phyloP scores from a whole-genome alignment of 2,329 filamentous ascomycete genomes.

The Arthroderma sp. region DNA sequence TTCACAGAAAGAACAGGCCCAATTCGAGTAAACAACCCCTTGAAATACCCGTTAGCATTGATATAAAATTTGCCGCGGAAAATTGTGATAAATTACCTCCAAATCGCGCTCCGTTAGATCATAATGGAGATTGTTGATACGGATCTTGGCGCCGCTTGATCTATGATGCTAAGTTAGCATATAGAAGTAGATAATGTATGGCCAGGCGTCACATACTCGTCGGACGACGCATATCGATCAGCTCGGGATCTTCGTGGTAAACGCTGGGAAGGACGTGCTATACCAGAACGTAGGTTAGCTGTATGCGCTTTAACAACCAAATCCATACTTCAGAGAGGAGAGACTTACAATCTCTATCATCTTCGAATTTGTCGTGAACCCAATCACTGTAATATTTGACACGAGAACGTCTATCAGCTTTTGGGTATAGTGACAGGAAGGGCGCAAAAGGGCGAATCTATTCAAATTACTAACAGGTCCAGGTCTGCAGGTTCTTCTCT shows the following conservation, averaged over 20 bases:
- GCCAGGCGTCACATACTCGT: neutral
- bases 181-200: neutral
- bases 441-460: neutral
- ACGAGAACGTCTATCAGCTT: neutral
- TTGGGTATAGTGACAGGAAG: neutral
- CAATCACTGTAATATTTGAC: slow-evolving; percentile 51
- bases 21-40: slow-evolving; percentile 73
- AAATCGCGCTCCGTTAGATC: slow-evolving; percentile 77
- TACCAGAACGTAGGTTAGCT: too few species aligned
- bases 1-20: slow-evolving; percentile 57
- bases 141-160: slow-evolving; percentile 52
- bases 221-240: slow-evolving; percentile 21
- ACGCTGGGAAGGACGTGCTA: slow-evolving; percentile 32
- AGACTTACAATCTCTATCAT: slow-evolving; percentile 44
- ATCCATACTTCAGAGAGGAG: slow-evolving; percentile 10
- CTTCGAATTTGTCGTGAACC: slow-evolving; percentile 85
- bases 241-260: slow-evolving; percentile 24
- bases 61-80: slow-evolving; percentile 12
- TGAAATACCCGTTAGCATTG: neutral
- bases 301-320: too few species aligned
- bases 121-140: slow-evolving; percentile 84
- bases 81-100: slow-evolving; percentile 40
- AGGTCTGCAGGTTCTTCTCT: slow-evolving; percentile 33
- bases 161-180: neutral
- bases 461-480: slow-evolving; percentile 26